Evolutionary conservation across 495 filamentous ascomycete genomes (phyloP).

Genomic region (Echria macrotheca): DNA sequence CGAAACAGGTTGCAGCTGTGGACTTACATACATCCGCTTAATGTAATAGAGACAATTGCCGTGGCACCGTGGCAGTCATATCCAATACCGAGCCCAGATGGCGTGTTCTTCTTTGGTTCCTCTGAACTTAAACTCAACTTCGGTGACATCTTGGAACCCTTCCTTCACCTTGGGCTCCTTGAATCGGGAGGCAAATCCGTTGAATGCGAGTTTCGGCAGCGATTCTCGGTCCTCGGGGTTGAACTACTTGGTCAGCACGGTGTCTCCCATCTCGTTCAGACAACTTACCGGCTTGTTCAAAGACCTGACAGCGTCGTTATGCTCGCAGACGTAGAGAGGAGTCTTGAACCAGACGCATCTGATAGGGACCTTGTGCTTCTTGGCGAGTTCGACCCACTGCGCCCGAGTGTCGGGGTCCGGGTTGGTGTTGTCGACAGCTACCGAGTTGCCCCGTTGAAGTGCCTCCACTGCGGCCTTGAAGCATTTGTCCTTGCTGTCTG

Average conservation of each 20-base stretch:
- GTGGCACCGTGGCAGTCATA: too few species aligned
- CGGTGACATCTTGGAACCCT: slow-evolving; percentile 76
- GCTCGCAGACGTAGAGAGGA: slow-evolving; percentile 65
- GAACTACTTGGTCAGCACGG: slow-evolving; percentile 40
- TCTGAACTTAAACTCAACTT: slow-evolving; percentile 55
- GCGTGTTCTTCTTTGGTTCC: slow-evolving; percentile 49
- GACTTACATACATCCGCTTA: too few species aligned
- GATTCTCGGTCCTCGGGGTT: slow-evolving; percentile 75
- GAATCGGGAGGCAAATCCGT: slow-evolving; percentile 62
- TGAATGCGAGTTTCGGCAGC: slow-evolving; percentile 77
- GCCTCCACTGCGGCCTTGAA: slow-evolving; percentile 65
- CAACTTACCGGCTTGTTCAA: slow-evolving; percentile 52
- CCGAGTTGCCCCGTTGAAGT: slow-evolving; percentile 57
- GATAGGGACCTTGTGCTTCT: slow-evolving; percentile 64
- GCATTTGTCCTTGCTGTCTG: slow-evolving; percentile 59
- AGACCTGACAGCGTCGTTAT: slow-evolving; percentile 83
- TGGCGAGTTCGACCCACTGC: slow-evolving; percentile 70
- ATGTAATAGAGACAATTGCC: too few species aligned
- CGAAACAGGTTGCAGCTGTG: too few species aligned
- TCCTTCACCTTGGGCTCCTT: slow-evolving; percentile 66
- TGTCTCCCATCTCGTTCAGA: too few species aligned
- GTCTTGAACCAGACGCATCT: slow-evolving; percentile 84
- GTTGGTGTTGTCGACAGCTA: slow-evolving; percentile 82
- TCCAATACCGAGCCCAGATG: slow-evolving; percentile 71
- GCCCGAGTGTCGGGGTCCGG: slow-evolving; percentile 67